Base-by-base conservation (phyloP, 352 stramenopile species). In the Pythium insidiosum region DNA sequence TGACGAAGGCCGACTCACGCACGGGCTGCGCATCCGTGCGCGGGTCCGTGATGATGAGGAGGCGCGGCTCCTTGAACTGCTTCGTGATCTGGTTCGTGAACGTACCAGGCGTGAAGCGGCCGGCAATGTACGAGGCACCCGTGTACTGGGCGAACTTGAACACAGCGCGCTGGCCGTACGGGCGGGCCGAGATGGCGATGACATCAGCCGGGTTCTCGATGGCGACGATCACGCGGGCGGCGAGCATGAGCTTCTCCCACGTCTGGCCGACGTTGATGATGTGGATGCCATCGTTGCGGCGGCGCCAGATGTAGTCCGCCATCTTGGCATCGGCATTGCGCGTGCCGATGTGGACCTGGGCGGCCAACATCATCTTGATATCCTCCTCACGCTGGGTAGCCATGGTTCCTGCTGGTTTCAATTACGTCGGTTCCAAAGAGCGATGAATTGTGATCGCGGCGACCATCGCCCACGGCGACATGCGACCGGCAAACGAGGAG, bases 61-160 rank as follows among this genome's bases (percentile, higher is more conserved):
- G 80, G 60, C 97, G 96, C 50, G 97, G 97, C 81, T 99, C 97
- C 56, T 92, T 87, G 90, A 99, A 99, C 71, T 99, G 96, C 86
- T 99, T 99, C 54, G 97, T 99, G 85, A 99, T 99, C 82, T 99
- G 97, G 84, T 99, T 99, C 28, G 97, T 99, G 78, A 99, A 99
- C 50, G 97, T 99, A 78, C 97, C 97, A 37, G 97, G 96, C 26
- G 97, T 99, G 89, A 99, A 99, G 63, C 96, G 95, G 67, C 95
- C 96, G 46, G 95, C 96, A 75, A 99, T 98, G 52, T 89, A 96
- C 57, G 97, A 72, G 60, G 83, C 79, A 53, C 96, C 97, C 45
- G 96, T 99, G 94, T 99, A 99, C 64, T 99, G 95, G 30, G 96
- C 95, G 63, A 99, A 99, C 87, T 99, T 99, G 58, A 99, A 88